Evolutionary conservation across 148 eudicot species (phyloP).

Genomic region (Linanthus parryae): DNA sequence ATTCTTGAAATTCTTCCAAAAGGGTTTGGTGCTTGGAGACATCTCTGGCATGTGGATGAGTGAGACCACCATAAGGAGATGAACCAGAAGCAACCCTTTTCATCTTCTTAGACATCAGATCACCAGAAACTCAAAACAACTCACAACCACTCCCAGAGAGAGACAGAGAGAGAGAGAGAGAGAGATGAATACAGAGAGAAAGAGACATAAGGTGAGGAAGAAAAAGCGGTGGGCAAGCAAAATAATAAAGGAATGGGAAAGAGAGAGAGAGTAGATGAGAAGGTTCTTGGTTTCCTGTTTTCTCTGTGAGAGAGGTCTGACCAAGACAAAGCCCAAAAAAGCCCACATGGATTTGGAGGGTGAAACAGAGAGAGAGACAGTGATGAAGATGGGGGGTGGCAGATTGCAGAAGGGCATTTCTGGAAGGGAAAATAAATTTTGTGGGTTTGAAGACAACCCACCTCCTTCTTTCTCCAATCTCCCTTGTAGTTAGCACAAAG

Average conservation of each 20-base stretch:
- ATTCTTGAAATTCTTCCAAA: conserved; percentile 33
- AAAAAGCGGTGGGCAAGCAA: conserved; percentile 2
- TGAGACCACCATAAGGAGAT: conserved; percentile 13
- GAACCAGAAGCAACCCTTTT: conserved; percentile 30
- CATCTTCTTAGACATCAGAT: conserved; percentile 40
- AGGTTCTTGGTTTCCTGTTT: conserved; percentile 21
- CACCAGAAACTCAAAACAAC: conserved; percentile 7
- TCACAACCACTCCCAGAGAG: no score
- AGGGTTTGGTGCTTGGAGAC: conserved; percentile 37
- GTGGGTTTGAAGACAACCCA: conserved; percentile 20
- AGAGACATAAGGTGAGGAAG: conserved; percentile 9
- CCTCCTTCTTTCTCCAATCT: conserved; percentile 11
- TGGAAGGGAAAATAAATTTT: conserved; percentile 16
- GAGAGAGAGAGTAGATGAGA: conserved; percentile 9
- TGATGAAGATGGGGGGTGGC: conserved; percentile 45
- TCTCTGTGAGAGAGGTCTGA: conserved; percentile 27
- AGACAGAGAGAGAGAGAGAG: conserved; percentile 3
- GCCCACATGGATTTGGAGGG: conserved; percentile 30
- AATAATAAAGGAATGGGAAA: conserved; percentile 11
- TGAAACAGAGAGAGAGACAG: conserved; percentile 26
- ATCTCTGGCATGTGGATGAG: conserved; percentile 25
- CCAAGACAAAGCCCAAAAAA: conserved; percentile 39
- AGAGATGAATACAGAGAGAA: neutral
- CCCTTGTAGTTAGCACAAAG: conserved; percentile 13
- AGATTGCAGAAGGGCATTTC: conserved; percentile 57